A percentile compares a stretch with the other conserved stretches of the same genome.
Conservation (phyloP, 352 stramenopile species). For the Pythium rhizo-oryzae region DNA sequence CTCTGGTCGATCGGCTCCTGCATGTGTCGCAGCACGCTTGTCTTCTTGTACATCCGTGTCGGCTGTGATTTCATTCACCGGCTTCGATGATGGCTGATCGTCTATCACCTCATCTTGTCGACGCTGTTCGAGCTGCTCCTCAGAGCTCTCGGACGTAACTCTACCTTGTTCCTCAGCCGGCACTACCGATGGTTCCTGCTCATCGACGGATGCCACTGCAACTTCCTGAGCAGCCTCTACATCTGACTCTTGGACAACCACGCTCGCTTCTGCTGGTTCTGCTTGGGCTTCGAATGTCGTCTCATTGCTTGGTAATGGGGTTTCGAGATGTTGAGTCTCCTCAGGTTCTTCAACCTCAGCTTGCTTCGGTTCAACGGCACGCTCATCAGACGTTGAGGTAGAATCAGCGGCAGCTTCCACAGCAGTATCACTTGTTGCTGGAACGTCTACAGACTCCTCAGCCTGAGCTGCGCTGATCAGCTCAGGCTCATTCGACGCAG, state of each 20-base stretch:
- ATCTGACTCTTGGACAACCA: too few relatives aligned
- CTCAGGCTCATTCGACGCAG: background rate
- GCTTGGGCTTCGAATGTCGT: background rate
- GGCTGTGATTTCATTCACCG: background rate
- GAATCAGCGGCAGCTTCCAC: background rate
- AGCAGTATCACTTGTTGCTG: background rate
- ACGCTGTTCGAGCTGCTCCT: background rate
- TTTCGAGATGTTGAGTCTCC: background rate
- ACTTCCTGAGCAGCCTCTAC: too few relatives aligned
- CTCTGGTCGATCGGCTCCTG: constrained; percentile 19
- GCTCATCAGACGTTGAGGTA: background rate
- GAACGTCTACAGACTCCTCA: background rate
- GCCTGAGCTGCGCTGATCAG: background rate
- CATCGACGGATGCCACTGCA: too few relatives aligned
- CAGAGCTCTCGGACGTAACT: background rate
- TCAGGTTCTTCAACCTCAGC: background rate
- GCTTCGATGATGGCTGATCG: background rate
- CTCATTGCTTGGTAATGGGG: background rate
- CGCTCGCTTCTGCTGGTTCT: too few relatives aligned
- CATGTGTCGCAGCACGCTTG: background rate
- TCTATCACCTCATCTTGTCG: background rate
- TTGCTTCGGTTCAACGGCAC: background rate
- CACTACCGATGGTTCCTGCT: too few relatives aligned
- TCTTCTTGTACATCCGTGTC: constrained; percentile 1
- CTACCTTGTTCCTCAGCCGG: background rate